A percentile compares a stretch with the other conserved stretches of the same genome.
Conservation (phyloP, 139 green algal genomes). For the Tetraselmis striata region DNA sequence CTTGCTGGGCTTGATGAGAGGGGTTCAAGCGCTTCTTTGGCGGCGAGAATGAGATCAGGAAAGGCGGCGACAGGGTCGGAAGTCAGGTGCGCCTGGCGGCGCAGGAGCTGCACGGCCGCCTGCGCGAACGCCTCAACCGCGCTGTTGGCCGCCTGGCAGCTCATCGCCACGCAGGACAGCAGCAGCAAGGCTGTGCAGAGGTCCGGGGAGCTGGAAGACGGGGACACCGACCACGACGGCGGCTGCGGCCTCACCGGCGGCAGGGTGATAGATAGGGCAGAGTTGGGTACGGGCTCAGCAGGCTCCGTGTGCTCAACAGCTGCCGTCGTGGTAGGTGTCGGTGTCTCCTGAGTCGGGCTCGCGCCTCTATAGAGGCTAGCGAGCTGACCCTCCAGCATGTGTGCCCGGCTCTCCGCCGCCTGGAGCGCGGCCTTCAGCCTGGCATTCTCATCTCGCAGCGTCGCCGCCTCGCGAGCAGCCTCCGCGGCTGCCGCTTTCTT, state of each 20-base stretch:
- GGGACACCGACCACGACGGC: neutral
- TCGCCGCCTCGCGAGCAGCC: neutral
- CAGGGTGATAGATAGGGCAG: neutral
- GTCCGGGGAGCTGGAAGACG: neutral
- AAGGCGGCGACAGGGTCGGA: too few species aligned
- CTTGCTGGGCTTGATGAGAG: too few species aligned
- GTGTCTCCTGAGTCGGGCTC: neutral
- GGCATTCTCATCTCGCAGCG: neutral
- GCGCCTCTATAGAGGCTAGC: neutral
- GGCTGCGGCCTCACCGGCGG: neutral
- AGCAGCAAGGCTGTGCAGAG: neutral
- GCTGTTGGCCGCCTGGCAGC: neutral
- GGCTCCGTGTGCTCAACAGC: neutral
- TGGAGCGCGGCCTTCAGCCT: neutral
- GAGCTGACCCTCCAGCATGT: neutral
- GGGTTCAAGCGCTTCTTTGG: too few species aligned
- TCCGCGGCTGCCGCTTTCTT: neutral
- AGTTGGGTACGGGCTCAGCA: neutral
- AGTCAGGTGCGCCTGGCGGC: neutral
- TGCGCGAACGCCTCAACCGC: neutral
- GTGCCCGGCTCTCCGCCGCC: neutral
- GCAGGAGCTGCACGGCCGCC: neutral
- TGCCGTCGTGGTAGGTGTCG: neutral
- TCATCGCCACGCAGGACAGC: neutral
- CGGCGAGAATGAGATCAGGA: too few species aligned